Conservation (phyloP, 2,329 filamentous ascomycete genomes). For the Colletotrichum simmondsii region DNA sequence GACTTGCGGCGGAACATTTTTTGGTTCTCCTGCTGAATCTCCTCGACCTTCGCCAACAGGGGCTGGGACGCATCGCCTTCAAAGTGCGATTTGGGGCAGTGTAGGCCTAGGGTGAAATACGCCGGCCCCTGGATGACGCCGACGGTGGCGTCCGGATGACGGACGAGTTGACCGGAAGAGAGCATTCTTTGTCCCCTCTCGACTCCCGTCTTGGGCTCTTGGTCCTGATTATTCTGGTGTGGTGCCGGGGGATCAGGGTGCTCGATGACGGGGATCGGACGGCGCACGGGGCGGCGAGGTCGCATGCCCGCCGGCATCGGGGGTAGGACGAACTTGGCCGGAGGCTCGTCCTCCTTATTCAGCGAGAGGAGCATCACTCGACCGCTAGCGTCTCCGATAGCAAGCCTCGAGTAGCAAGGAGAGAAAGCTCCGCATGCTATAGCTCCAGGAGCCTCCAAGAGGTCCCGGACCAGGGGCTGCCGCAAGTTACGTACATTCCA, state of each 20-base stretch:
- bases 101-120: constrained; percentile 60
- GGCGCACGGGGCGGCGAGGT: constrained; percentile 47
- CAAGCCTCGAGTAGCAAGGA: constrained; percentile 63
- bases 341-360: constrained; percentile 52
- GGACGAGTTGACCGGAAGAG: constrained; percentile 49
- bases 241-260: constrained; percentile 62
- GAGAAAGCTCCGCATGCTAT: constrained; percentile 70
- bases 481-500: constrained; percentile 66
- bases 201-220: constrained; percentile 40
- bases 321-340: constrained; percentile 48
- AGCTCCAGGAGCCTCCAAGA: constrained; percentile 65
- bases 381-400: constrained; percentile 71
- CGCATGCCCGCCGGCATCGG: constrained; percentile 42
- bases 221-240: constrained; percentile 27
- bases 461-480: constrained; percentile 60
- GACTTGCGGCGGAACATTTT: constrained; percentile 35
- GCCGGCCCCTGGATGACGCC: constrained; percentile 67
- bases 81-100: constrained; percentile 59
- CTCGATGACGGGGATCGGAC: constrained; percentile 59
- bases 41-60: constrained; percentile 56
- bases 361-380: constrained; percentile 66
- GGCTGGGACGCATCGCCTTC: constrained; percentile 54
- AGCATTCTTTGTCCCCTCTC: constrained; percentile 48
- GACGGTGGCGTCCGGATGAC: constrained; percentile 57
- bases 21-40: constrained; percentile 54